Evolutionary conservation across 1,284 basidiomycete genomes (phyloP).

Genomic region (Ceratobasidium sp.): DNA sequence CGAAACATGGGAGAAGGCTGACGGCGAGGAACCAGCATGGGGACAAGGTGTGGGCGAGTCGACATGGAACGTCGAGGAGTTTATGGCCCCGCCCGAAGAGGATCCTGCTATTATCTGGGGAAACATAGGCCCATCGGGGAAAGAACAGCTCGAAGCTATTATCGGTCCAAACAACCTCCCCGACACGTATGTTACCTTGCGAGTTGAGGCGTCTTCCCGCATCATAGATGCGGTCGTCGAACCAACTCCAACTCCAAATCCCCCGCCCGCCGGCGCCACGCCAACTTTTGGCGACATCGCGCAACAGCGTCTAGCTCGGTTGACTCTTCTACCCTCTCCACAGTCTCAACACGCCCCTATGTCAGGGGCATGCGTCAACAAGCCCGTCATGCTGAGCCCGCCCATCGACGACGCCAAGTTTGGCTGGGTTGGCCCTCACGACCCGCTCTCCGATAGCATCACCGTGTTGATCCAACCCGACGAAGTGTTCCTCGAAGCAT

Average conservation of each 20-base stretch:
- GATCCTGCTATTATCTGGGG: slow-evolving; percentile 36
- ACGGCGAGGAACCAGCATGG: slow-evolving; percentile 4
- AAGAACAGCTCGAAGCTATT: slow-evolving; percentile 31
- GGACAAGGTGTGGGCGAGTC: not conserved
- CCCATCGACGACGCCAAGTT: slow-evolving; percentile 28
- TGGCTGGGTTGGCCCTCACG: slow-evolving; percentile 38
- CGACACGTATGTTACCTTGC: slow-evolving; percentile 40
- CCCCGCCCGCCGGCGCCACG: not conserved
- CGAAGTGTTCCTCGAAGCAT: slow-evolving; percentile 18
- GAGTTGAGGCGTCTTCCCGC: slow-evolving; percentile 34
- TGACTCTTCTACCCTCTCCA: slow-evolving; percentile 28
- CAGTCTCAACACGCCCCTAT: slow-evolving; percentile 16
- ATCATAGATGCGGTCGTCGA: slow-evolving; percentile 32
- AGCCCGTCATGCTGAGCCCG: slow-evolving; percentile 25
- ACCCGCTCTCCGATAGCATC: slow-evolving; percentile 27
- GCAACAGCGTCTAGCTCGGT: slow-evolving; percentile 27
- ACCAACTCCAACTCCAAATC: slow-evolving; percentile 27
- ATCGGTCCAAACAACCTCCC: slow-evolving; percentile 37
- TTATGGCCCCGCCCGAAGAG: slow-evolving; percentile 21
- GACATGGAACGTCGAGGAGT: slow-evolving; percentile 28
- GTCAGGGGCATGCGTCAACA: slow-evolving; percentile 15
- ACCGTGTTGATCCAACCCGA: slow-evolving; percentile 28
- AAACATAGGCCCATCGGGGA: slow-evolving; percentile 17
- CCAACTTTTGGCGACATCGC: slow-evolving; percentile 34
- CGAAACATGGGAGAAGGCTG: slow-evolving; percentile 3